These are phyloP conservation scores for Rhodomyrtus psidioides DNA, from an alignment of 441 rosid genomes.

Conservation along the genomic window DNA sequence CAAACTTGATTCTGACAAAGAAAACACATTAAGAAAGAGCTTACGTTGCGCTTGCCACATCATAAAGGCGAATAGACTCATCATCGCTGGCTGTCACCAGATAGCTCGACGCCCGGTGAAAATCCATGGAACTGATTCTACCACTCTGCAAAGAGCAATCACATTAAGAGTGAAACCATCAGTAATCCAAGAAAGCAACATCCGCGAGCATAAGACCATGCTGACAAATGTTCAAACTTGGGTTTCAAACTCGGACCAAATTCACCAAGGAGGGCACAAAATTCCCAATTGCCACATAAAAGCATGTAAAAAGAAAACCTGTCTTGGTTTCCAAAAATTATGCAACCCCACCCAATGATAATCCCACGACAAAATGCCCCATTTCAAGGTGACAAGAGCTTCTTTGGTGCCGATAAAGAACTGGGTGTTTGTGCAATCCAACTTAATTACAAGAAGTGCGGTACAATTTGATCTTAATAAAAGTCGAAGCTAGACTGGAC, in stretches of 20 bases:
- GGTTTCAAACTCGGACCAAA: not conserved
- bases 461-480: not conserved
- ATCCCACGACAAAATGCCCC: not conserved
- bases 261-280: not conserved
- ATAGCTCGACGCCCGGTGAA: slow-evolving; percentile 69
- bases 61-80: slow-evolving; percentile 91
- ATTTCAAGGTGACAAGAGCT: not conserved
- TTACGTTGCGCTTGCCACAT: slow-evolving; percentile 75
- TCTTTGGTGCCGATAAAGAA: not conserved
- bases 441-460: not conserved
- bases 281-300: not conserved
- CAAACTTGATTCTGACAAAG: not conserved
- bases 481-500: not conserved
- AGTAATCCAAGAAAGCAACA: not conserved
- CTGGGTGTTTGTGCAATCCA: not conserved
- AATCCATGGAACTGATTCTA: slow-evolving; percentile 87
- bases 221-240: not conserved
- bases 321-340: not conserved
- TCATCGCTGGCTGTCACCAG: slow-evolving; percentile 95
- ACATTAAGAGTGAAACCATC: not conserved
- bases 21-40: not conserved
- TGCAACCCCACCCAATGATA: not conserved
- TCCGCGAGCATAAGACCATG: not conserved
- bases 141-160: slow-evolving; percentile 39
- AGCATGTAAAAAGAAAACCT: not conserved